Percentiles rank a stretch among this genome's conserved stretches.
Evolutionary conservation across 306 rosid genomes (phyloP).

Genomic region (Sechiopsis laciniata): DNA sequence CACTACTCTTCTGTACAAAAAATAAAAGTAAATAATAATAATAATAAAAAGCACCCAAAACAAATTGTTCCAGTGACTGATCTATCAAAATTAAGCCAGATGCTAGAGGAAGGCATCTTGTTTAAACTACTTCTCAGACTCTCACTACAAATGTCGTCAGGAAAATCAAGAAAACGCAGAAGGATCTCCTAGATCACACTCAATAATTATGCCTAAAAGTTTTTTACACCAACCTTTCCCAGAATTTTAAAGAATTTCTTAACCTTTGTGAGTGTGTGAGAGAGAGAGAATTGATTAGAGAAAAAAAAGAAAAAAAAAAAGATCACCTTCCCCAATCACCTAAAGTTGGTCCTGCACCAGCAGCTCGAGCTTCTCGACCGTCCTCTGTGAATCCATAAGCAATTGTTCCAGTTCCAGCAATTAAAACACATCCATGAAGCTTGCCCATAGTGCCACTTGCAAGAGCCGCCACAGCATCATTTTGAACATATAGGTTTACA

Average conservation of each 20-base stretch:
- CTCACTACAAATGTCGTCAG: neutral
- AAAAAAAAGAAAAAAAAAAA: neutral
- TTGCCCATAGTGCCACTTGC: slow-evolving; percentile 90
- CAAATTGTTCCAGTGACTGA: neutral
- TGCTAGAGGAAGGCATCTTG: too few species aligned
- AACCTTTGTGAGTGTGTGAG: neutral
- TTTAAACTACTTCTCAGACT: slow-evolving; percentile 3
- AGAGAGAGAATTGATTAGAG: neutral
- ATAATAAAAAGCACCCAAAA: neutral
- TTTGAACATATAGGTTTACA: slow-evolving; percentile 70
- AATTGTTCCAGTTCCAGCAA: slow-evolving; percentile 92
- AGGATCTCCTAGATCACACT: slow-evolving; percentile 9
- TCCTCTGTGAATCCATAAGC: slow-evolving; percentile 87
- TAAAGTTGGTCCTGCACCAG: slow-evolving; percentile 90
- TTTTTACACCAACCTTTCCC: neutral
- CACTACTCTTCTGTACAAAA: neutral
- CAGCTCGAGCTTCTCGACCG: slow-evolving; percentile 89
- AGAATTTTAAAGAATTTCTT: neutral
- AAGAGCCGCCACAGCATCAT: slow-evolving; percentile 94
- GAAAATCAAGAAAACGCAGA: neutral
- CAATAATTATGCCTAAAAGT: neutral
- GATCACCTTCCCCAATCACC: slow-evolving; percentile 98
- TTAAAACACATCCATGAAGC: slow-evolving; percentile 87
- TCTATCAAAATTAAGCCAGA: neutral
- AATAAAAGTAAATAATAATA: neutral